A percentile compares a stretch with the other conserved stretches of the same genome.
These are phyloP conservation scores for Hygrophorus pudorinus DNA, from an alignment of 768 basidiomycete species.

Conservation along the genomic window DNA sequence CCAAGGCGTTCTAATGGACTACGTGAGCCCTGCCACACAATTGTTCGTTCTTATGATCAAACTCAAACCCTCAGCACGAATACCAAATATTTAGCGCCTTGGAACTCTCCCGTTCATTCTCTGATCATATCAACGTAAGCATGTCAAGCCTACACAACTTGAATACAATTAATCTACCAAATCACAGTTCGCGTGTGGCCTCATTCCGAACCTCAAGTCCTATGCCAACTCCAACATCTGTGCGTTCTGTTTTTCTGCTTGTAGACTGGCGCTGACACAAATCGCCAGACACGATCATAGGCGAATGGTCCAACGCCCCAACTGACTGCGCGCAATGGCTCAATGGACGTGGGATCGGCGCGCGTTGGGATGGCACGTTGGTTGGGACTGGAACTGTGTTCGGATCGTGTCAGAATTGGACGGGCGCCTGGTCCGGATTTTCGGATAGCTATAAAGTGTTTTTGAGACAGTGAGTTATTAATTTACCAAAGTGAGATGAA, in stretches of 20 bases:
- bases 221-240: constrained; percentile 51
- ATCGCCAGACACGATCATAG: constrained; percentile 61
- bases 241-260: constrained; percentile 80
- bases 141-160: not conserved
- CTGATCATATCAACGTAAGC: constrained; percentile 47
- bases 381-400: constrained; percentile 32
- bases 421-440: constrained; percentile 50
- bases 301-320: constrained; percentile 70
- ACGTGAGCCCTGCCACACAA: constrained; percentile 26
- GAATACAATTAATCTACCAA: not conserved
- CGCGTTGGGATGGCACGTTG: constrained; percentile 58
- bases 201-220: constrained; percentile 30
- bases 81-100: constrained; percentile 63
- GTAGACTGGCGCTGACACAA: constrained; percentile 44
- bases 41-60: constrained; percentile 1
- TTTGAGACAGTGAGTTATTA: constrained; percentile 42
- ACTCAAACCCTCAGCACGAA: constrained; percentile 38
- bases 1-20: constrained; percentile 59
- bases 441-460: constrained; percentile 53
- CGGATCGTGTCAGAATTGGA: constrained; percentile 54
- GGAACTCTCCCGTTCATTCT: constrained; percentile 42
- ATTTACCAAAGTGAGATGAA: not conserved
- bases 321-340: constrained; percentile 76
- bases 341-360: constrained; percentile 64
- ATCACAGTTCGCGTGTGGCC: constrained; percentile 43